Evolutionary conservation across 2,329 filamentous ascomycete species (phyloP).

Genomic region (Cladosporium sp.): DNA sequence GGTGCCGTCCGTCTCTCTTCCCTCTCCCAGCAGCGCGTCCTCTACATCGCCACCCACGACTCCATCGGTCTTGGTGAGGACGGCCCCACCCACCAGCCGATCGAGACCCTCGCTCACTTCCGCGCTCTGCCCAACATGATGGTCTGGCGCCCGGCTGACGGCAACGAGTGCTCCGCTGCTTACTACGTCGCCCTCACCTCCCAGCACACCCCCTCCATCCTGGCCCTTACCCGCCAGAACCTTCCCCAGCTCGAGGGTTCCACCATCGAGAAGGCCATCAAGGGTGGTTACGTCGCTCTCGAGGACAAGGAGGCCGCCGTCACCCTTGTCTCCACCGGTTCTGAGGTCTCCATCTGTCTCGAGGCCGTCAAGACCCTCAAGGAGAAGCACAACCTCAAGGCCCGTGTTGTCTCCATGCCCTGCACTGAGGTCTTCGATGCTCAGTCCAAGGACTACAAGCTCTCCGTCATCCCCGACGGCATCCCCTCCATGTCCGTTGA

Average conservation of each 20-base stretch:
- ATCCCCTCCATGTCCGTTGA: constrained; percentile 91
- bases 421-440: constrained; percentile 96
- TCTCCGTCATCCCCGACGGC: constrained; percentile 87
- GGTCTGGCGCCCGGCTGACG: constrained; percentile 98
- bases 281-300: constrained; percentile 89
- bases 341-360: constrained; percentile 89
- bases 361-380: constrained; percentile 88
- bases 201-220: constrained; percentile 83
- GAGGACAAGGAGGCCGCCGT: constrained; percentile 80
- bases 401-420: constrained; percentile 90
- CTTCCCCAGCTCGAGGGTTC: constrained; percentile 95
- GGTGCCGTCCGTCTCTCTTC: constrained; percentile 92
- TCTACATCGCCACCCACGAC: constrained; percentile 98
- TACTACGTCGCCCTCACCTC: constrained; percentile 94
- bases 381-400: constrained; percentile 80
- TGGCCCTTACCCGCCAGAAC: constrained; percentile 96
- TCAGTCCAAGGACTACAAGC: constrained; percentile 90
- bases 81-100: constrained; percentile 97
- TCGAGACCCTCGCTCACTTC: constrained; percentile 97
- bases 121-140: constrained; percentile 97
- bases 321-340: constrained; percentile 91
- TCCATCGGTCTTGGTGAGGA: constrained; percentile 99
- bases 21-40: constrained; percentile 81
- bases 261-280: constrained; percentile 79
- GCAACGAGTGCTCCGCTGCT: constrained; percentile 95